Evolutionary conservation across 371 early-diverging fungal genomes (phyloP).

Genomic region (Mortierella sp.): DNA sequence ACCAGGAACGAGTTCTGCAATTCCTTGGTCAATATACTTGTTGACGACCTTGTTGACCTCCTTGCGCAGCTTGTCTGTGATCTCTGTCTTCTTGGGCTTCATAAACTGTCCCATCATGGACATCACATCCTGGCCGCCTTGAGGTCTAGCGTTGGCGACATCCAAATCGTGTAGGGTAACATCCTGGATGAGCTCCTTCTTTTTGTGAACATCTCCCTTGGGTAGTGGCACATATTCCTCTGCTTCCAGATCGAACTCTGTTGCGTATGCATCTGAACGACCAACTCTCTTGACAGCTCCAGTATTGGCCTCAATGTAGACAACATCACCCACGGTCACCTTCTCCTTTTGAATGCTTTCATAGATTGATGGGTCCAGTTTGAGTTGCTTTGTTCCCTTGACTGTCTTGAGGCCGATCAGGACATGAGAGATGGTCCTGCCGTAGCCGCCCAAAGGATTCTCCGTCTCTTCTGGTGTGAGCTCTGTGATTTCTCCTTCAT

Average conservation of each 20-base stretch:
- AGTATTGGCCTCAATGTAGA: conserved; percentile 98
- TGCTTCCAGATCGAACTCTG: conserved; percentile 97
- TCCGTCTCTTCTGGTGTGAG: conserved; percentile 96
- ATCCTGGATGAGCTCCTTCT: conserved; percentile 96
- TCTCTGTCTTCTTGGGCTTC: conserved; percentile 98
- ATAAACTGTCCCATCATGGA: conserved; percentile 97
- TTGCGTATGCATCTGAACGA: conserved; percentile 94
- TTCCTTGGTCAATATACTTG: conserved; percentile 98
- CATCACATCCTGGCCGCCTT: conserved; percentile 97
- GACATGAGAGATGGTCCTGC: conserved; percentile 95
- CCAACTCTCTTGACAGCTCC: conserved; percentile 99
- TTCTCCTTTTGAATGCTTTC: conserved; percentile 97
- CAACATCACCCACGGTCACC: conserved; percentile 97
- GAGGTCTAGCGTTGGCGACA: conserved; percentile 96
- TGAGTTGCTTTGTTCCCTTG: conserved; percentile 98
- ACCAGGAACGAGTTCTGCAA: conserved; percentile 97
- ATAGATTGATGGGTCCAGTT: conserved; percentile 90
- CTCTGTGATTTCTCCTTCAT: conserved; percentile 99
- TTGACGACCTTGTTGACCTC: conserved; percentile 99
- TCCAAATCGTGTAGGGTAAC: conserved; percentile 99
- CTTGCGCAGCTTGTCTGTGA: conserved; percentile 96
- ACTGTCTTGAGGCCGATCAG: conserved; percentile 97
- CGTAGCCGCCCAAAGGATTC: conserved; percentile 84
- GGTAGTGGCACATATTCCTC: conserved; percentile 98
- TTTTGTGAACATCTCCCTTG: conserved; percentile 99